Base-by-base conservation (phyloP, 2,329 filamentous ascomycete genomes). In the Claviceps maximensis region DNA sequence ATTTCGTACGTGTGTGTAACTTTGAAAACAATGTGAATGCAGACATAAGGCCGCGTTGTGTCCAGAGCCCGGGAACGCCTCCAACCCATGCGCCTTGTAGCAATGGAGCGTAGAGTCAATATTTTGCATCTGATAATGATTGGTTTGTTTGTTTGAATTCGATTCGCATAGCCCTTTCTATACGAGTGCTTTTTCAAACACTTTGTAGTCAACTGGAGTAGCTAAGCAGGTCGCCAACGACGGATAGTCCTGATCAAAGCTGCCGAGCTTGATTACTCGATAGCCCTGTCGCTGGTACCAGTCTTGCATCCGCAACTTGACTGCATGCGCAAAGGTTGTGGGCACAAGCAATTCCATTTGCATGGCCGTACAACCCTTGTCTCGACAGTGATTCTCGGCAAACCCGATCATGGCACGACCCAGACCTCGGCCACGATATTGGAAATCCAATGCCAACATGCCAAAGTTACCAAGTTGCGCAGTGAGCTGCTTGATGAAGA, bases 231-330 rank as follows among this genome's bases (percentile, higher is more conserved):
- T 56, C 1, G 57, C 60, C 25, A 67, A 41, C 1, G 56, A 56
- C 3, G 65, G 65, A 36, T 65, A 64, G 7, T 66, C 62, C 0
- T 60, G 41, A 3, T 52, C 50, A 52, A 66, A 67, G 15, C 57
- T 54, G 0, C 57, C 61, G n/a, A 66, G 23, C 31, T 57, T 62
- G 0, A 65, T 57, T 23, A 61, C 19, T 25, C 51, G 31, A 45
- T 67, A 67, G 0, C 63, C 65, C 57, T 65, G 54, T 2, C 65
- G 55, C 4, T 36, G 47, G 42, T 66, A 66, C 65, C 65, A 67
- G 0, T 53, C 57, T 47, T 61, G 47, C 55, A 63, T 52, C 25
- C 62, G 60, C 2, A 55, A 54, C 41, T 67, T 67, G 1, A 58
- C 54, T 0, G 58, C 55, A 49, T 67, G 62, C 25, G 52, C 57